Percentiles rank a stretch among this genome's conserved stretches.
Evolutionary conservation across 2,329 filamentous ascomycete genomes (phyloP).

Genomic region (Phyllosticta citriasiana): DNA sequence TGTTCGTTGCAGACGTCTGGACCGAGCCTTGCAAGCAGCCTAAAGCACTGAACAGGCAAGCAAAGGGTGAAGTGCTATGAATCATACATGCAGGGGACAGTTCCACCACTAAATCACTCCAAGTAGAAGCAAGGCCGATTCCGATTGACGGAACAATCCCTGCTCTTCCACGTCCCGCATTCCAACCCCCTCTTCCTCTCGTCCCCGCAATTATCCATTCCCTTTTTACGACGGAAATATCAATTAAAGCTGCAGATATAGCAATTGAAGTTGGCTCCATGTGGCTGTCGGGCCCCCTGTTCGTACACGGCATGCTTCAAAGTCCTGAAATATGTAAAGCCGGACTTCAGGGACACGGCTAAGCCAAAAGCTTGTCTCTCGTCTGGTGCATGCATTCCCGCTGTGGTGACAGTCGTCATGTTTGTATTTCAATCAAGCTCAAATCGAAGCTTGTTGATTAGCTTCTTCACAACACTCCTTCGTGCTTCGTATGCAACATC

Average conservation of each 20-base stretch:
- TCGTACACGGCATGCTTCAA: neutral
- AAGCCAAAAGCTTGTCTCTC: neutral
- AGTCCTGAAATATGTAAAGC: neutral
- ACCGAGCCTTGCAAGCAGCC: too few relatives aligned
- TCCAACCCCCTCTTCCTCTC: neutral
- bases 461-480: neutral
- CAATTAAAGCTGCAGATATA: neutral
- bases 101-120: neutral
- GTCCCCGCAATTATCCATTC: neutral
- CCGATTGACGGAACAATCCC: neutral
- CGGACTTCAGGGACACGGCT: neutral
- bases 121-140: neutral
- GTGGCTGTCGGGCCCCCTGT: neutral
- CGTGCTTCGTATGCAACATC: conserved; percentile 21
- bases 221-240: neutral
- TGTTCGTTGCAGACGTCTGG: too few relatives aligned
- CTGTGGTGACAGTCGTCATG: neutral
- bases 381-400: neutral
- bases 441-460: neutral
- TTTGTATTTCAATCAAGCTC: neutral
- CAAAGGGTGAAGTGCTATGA: neutral
- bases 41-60: too few relatives aligned
- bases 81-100: neutral
- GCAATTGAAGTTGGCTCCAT: neutral
- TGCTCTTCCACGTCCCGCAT: neutral